Evolutionary conservation across 169 alveolate species (phyloP).

Genomic region (Plasmodium vivax): DNA sequence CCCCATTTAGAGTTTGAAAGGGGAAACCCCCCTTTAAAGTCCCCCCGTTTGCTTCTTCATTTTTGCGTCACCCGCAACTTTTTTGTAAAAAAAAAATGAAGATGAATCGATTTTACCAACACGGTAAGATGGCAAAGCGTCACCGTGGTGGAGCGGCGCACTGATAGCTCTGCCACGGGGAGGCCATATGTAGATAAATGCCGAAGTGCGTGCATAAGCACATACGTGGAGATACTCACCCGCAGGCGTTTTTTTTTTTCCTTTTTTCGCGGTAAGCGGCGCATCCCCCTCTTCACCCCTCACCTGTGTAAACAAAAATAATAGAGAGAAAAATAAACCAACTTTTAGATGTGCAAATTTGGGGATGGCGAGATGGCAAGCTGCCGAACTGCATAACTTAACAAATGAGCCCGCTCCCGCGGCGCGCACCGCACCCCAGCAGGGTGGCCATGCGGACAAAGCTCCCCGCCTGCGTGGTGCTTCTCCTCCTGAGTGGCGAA

Average conservation of each 20-base stretch:
- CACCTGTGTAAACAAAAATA: neutral
- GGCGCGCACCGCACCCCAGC: neutral
- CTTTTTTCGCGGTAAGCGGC: neutral
- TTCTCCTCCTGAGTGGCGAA: neutral
- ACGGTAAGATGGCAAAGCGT: neutral
- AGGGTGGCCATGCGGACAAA: neutral
- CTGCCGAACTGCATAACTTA: neutral
- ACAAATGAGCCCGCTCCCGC: neutral
- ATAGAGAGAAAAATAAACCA: neutral
- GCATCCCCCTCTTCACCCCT: neutral
- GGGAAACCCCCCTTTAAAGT: neutral
- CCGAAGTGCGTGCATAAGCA: no score
- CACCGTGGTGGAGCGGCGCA: neutral
- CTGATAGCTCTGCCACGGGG: neutral
- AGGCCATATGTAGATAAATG: neutral
- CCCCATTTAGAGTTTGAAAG: neutral
- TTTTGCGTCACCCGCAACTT: neutral
- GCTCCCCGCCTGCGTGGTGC: neutral
- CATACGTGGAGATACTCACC: neutral
- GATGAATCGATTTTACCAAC: neutral
- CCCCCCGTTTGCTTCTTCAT: neutral
- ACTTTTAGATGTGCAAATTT: neutral
- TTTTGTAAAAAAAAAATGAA: neutral
- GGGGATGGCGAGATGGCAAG: neutral
- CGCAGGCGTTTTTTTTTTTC: neutral